Percentiles rank a stretch among this genome's conserved stretches.
Evolutionary conservation across 2,329 filamentous ascomycete species (phyloP).

Genomic region (Mycosphaerella sp.): DNA sequence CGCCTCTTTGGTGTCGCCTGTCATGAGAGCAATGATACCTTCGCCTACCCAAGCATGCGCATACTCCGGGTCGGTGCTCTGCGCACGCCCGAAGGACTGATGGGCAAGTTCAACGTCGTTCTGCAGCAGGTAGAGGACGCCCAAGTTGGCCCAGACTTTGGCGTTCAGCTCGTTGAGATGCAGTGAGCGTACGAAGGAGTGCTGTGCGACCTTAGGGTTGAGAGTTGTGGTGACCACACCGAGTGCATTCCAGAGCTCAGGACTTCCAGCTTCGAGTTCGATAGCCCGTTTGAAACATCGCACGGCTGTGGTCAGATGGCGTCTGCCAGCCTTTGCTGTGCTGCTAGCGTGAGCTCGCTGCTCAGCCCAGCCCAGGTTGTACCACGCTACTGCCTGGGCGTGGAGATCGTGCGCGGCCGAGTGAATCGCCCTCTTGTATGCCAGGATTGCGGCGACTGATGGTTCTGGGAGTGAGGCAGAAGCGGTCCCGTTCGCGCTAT

Average conservation of each 20-base stretch:
- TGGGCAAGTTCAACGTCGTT: slow-evolving; percentile 82
- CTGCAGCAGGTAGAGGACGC: slow-evolving; percentile 75
- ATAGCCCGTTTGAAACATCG: slow-evolving; percentile 93
- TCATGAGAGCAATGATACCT: slow-evolving; percentile 71
- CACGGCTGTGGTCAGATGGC: slow-evolving; percentile 73
- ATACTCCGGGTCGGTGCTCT: slow-evolving; percentile 91
- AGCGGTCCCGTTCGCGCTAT: slow-evolving; percentile 23
- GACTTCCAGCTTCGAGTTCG: slow-evolving; percentile 86
- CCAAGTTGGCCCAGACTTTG: slow-evolving; percentile 84
- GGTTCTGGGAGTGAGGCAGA: slow-evolving; percentile 45
- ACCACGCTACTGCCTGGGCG: slow-evolving; percentile 92
- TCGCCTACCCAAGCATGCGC: slow-evolving; percentile 92
- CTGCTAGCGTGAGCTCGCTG: slow-evolving; percentile 68
- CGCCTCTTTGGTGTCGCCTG: slow-evolving; percentile 69
- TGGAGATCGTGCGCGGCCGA: slow-evolving; percentile 67
- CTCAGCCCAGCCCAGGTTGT: slow-evolving; percentile 94
- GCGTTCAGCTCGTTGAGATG: slow-evolving; percentile 81
- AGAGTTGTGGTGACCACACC: slow-evolving; percentile 83
- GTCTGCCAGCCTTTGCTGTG: slow-evolving; percentile 50
- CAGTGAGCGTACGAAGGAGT: slow-evolving; percentile 86
- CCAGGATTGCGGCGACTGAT: slow-evolving; percentile 63
- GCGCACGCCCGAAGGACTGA: slow-evolving; percentile 79
- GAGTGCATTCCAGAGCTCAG: slow-evolving; percentile 95
- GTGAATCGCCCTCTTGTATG: slow-evolving; percentile 79
- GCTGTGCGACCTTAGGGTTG: slow-evolving; percentile 82